Base-by-base conservation (phyloP, 208 protist species). In the Wallacemonas sp. region DNA sequence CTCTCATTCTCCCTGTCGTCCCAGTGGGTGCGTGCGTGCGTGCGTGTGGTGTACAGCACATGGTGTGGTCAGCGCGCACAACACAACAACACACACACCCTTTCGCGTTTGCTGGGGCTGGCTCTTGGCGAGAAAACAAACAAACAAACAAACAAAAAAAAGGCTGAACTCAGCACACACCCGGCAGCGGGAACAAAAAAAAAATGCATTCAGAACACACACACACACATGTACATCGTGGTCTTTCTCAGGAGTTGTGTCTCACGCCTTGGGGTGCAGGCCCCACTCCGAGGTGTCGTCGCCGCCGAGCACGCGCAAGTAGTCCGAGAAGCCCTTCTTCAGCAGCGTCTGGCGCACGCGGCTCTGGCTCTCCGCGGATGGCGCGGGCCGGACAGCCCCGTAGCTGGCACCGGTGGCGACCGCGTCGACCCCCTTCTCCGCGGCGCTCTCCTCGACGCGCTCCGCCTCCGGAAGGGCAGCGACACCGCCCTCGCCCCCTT, bases 281-380 rank as follows among this genome's bases (percentile, higher is more conserved):
- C 44, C 44, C 44, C 44, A 50, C 44, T 50, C 44, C 16, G 44
- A 50, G 11, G 44, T 50, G 44, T 50, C 44, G n/a, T 50, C 22
- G n/a, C 44, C 44, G 22, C 44, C n/a, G n/a, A 50, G 44, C 44
- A 25, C 16, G 8, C 44, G 44, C 10, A 50, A 22, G 22, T 50
- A 50, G 44, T 50, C 44, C 7, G 44, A 50, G 44, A 50, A 50
- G 0, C 44, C 44, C 44, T 50, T 50, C 44, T 50, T 50, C n/a
- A 50, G 10, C 8, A 50, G 22, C 22, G 7, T 18, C n/a, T 22
- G 7, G 7, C 44, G 44, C 22, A 50, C 44, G 44, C 44, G 44
- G 22, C n/a, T 26, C 16, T 25, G 44, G 22, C 44, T 50, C n/a
- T 50, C 44, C 0, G 12, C 44, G 16, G 44, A 50, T 16, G 44